phyloP scores from a whole-genome alignment of 2,329 filamentous ascomycete genomes.

The Talaromyces piceae region DNA sequence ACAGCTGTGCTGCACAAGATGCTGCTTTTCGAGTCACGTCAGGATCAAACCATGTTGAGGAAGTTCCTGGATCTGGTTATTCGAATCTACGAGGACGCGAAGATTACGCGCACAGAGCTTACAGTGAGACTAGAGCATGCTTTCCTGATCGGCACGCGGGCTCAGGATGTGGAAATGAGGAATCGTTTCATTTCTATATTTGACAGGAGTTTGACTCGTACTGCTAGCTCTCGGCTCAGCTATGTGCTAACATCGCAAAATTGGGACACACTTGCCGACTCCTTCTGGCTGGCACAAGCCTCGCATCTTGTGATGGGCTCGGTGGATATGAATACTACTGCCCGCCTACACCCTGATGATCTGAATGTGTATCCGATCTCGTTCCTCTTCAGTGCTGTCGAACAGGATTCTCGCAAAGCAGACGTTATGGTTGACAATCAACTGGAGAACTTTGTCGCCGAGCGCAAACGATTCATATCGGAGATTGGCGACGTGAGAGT shows the following conservation, averaged over 20 bases:
- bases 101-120: constrained; percentile 88
- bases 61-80: constrained; percentile 96
- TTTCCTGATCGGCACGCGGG: constrained; percentile 89
- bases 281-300: constrained; percentile 94
- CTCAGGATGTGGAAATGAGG: constrained; percentile 91
- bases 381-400: constrained; percentile 64
- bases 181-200: constrained; percentile 96
- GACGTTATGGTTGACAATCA: constrained; percentile 72
- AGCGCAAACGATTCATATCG: constrained; percentile 73
- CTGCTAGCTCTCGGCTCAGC: constrained; percentile 76
- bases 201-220: constrained; percentile 87
- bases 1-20: constrained; percentile 99
- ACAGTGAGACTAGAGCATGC: constrained; percentile 97
- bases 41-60: constrained; percentile 75
- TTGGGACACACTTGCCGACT: constrained; percentile 91
- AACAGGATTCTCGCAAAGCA: constrained; percentile 57
- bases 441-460: constrained; percentile 69
- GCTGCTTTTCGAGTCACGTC: constrained; percentile 83
- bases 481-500: constrained; percentile 81
- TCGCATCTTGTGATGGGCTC: constrained; percentile 88
- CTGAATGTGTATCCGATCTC: constrained; percentile 71
- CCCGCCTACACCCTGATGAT: constrained; percentile 75
- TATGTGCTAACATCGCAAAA: constrained; percentile 91
- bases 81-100: constrained; percentile 94
- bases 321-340: constrained; percentile 72